Evolutionary conservation across 2,329 filamentous ascomycete species (phyloP), one percentile per base, ranked within the genome.

Genomic region (Penicillium expansum): DNA sequence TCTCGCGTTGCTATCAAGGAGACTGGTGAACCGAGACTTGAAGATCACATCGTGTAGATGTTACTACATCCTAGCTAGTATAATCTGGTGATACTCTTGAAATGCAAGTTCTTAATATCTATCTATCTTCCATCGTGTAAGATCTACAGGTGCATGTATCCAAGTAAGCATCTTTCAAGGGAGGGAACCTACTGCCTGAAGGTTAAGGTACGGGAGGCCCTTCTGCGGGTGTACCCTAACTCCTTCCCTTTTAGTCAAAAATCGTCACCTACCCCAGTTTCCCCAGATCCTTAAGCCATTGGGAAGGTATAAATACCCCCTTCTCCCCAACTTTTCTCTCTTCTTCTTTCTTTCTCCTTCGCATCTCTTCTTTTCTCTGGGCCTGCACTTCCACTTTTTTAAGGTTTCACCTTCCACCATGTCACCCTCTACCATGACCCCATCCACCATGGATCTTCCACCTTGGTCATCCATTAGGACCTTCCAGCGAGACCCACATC

Each of bases 1-100:
- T 47, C 61, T 27, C 53, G 48, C n/a, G 47, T 67, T 57, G 48
- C 52, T 38, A 54, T 64, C 22, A 64, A 57, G 37, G 55, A 62
- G 35, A 59, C 60, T 7, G 44, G 43, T 8, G 58, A 60, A 43
- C 48, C 50, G 27, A 59, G 53, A 22, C 43, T 59, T 52, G 59
- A 61, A 20, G 59, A 64, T 1, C 58, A 62, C 27, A 62, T 65
- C 24, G 33, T 62, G 16, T 64, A 58, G 51, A 18, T 24, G 29
- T 22, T 47, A 9, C 29, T 24, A 33, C 9, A 45, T 20, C 10
- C 16, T 44, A 44, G 37, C 50, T 38, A 47, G 50, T 30, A 47
- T 29, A 47, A 29, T 7, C 20, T 18, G 5, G 5, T 45, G 27
- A 4, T 22, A 24, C 9, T 16, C 48, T 50, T 22, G 13, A 18